phyloP scores from a whole-genome alignment of 2,329 filamentous ascomycete genomes.

The Cercospora nicotianae region DNA sequence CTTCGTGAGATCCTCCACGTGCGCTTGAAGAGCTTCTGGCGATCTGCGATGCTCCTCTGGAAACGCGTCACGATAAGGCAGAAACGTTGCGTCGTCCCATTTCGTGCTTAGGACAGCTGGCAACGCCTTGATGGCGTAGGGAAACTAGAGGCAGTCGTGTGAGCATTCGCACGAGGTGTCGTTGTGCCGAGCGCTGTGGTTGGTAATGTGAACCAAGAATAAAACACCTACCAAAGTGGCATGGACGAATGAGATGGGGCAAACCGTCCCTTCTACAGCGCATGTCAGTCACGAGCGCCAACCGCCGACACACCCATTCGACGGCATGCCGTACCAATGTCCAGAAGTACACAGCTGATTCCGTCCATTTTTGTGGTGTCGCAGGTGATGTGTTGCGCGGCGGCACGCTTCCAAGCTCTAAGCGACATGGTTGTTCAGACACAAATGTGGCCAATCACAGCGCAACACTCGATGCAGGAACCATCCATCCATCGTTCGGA shows the following conservation, averaged over 20 bases:
- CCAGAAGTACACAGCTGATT: slow-evolving; percentile 39
- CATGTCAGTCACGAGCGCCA: slow-evolving; percentile 15
- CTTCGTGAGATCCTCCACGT: slow-evolving; percentile 69
- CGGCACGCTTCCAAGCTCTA: not conserved
- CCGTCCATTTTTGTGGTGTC: slow-evolving; percentile 30
- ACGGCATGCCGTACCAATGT: slow-evolving; percentile 38
- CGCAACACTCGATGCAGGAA: too few relatives aligned
- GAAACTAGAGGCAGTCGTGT: slow-evolving; percentile 56
- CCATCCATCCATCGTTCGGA: too few relatives aligned
- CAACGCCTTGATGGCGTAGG: slow-evolving; percentile 69
- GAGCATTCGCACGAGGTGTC: not conserved
- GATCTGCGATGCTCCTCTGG: slow-evolving; percentile 63
- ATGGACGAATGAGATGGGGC: slow-evolving; percentile 81
- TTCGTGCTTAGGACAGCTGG: slow-evolving; percentile 62
- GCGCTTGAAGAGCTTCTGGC: slow-evolving; percentile 61
- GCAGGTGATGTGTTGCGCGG: not conserved
- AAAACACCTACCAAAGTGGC: slow-evolving; percentile 68
- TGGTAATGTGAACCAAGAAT: not conserved
- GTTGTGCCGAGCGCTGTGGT: slow-evolving; percentile 16
- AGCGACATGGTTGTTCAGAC: not conserved
- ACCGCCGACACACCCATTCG: not conserved
- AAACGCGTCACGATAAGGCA: slow-evolving; percentile 69
- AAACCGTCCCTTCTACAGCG: slow-evolving; percentile 72
- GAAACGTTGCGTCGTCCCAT: slow-evolving; percentile 67
- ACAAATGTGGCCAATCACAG: not conserved